Percentiles rank a stretch among this genome's conserved stretches.
phyloP scores from a whole-genome alignment of 1,284 basidiomycete species.

The Leccinum solheimii region DNA sequence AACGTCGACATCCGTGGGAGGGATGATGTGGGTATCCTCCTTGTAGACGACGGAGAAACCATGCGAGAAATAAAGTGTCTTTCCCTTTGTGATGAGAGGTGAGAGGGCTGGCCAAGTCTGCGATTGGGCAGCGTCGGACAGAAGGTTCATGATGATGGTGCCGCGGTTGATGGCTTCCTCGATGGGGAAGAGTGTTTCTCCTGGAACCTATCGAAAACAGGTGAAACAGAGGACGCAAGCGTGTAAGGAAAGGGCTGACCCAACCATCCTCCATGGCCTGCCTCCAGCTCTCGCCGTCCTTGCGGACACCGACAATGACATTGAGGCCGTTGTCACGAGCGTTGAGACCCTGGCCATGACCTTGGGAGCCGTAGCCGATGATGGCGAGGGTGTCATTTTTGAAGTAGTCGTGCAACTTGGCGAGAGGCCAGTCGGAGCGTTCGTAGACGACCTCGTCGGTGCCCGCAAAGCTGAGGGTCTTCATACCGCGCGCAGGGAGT shows the following conservation, averaged over 20 bases:
- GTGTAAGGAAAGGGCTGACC: conserved; percentile 50
- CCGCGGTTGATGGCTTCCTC: conserved; percentile 96
- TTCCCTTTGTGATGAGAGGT: conserved; percentile 96
- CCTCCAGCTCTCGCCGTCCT: conserved; percentile 95
- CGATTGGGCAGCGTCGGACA: conserved; percentile 98
- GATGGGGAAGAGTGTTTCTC: conserved; percentile 97
- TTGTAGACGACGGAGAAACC: conserved; percentile 99
- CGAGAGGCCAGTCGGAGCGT: conserved; percentile 96
- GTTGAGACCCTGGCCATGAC: conserved; percentile 98
- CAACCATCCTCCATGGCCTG: conserved; percentile 97
- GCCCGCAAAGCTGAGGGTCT: conserved; percentile 98
- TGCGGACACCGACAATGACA: conserved; percentile 98
- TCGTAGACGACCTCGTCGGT: conserved; percentile 96
- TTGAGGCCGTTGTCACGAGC: conserved; percentile 99
- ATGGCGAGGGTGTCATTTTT: conserved; percentile 99
- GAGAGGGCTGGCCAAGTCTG: conserved; percentile 89
- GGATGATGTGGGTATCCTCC: conserved; percentile 93
- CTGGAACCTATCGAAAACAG: conserved; percentile 66
- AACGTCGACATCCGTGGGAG: conserved; percentile 94
- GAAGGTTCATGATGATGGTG: conserved; percentile 99
- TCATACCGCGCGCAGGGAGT: conserved; percentile 72
- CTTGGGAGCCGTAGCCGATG: conserved; percentile 99
- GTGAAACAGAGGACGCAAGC: neutral
- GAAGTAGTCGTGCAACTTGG: conserved; percentile 99
- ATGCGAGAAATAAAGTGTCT: conserved; percentile 99